Percentiles rank a stretch among this genome's conserved stretches.
phyloP scores from a whole-genome alignment of 2,329 filamentous ascomycete species.

The Calonectria honghensis region DNA sequence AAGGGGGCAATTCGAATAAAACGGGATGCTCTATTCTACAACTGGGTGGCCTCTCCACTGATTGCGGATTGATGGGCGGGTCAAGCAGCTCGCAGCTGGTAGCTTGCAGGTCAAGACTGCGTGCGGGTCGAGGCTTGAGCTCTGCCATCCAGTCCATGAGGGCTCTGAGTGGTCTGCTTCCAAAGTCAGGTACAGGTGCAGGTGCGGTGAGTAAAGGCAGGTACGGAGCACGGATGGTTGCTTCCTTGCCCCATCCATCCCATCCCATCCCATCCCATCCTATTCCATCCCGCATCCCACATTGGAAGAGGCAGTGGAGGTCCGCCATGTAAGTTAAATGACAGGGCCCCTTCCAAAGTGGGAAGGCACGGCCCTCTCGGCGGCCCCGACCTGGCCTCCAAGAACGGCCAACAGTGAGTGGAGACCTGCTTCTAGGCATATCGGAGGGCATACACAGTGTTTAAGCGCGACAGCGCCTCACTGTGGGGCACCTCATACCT shows the following conservation, averaged over 20 bases:
- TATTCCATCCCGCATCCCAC: conserved; percentile 6
- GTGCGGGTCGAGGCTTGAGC: conserved; percentile 2
- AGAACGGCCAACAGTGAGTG: conserved; percentile 37
- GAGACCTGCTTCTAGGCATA: background rate
- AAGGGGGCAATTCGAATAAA: conserved; percentile 6
- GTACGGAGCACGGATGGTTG: conserved; percentile 22
- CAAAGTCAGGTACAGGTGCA: conserved; percentile 14
- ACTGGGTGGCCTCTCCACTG: background rate
- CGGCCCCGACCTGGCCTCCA: conserved; percentile 26
- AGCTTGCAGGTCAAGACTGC: conserved; percentile 10
- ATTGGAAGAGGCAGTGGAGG: conserved; percentile 6
- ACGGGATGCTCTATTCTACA: background rate
- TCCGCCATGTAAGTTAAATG: conserved; percentile 1
- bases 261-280: too few relatives aligned
- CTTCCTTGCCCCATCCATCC: conserved; percentile 20
- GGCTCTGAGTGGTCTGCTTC: background rate
- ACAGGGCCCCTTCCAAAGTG: conserved; percentile 18
- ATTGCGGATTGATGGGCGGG: conserved; percentile 27
- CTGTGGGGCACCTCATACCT: conserved; percentile 48
- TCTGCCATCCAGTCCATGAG: background rate
- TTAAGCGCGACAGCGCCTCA: conserved; percentile 33
- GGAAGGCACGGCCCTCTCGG: conserved; percentile 30
- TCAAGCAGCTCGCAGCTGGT: conserved; percentile 8
- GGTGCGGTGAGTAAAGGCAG: background rate
- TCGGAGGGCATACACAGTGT: conserved; percentile 45